Evolutionary conservation across 1,284 basidiomycete genomes (phyloP).

Genomic region (Ustilago tritici): DNA sequence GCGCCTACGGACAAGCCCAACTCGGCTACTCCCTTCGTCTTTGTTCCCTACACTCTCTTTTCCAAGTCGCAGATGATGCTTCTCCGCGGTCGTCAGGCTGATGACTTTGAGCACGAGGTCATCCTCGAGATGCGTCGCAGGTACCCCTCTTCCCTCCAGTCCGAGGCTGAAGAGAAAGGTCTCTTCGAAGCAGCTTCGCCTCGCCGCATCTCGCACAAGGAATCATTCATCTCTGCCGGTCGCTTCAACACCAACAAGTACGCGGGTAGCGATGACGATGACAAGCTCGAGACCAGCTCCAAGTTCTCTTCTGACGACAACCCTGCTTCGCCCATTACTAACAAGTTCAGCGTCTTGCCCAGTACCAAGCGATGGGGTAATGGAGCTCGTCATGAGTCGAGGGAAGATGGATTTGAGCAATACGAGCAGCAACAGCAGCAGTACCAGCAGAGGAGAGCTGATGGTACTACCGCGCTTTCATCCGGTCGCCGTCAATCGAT

Average conservation of each 20-base stretch:
- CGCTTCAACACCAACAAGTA: slow-evolving; percentile 30
- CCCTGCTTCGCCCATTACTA: slow-evolving; percentile 29
- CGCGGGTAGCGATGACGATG: slow-evolving; percentile 42
- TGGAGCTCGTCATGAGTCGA: slow-evolving; percentile 15
- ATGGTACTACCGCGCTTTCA: slow-evolving; percentile 7
- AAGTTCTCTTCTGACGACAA: slow-evolving; percentile 49
- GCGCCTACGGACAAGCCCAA: slow-evolving; percentile 70
- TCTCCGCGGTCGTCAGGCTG: slow-evolving; percentile 70
- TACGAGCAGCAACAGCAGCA: slow-evolving; percentile 1
- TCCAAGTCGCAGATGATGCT: slow-evolving; percentile 72
- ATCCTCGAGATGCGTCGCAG: slow-evolving; percentile 70
- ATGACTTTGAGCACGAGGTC: slow-evolving; percentile 70
- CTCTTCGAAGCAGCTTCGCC: slow-evolving; percentile 11
- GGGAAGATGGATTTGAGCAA: slow-evolving; percentile 30
- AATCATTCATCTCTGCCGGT: slow-evolving; percentile 33
- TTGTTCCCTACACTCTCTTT: slow-evolving; percentile 73
- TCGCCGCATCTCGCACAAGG: slow-evolving; percentile 26
- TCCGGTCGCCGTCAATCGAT: slow-evolving; percentile 31
- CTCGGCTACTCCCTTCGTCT: slow-evolving; percentile 72
- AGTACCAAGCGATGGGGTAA: slow-evolving; percentile 36
- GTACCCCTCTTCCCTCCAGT: slow-evolving; percentile 61
- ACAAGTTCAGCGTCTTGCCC: slow-evolving; percentile 43
- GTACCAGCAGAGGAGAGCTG: slow-evolving; percentile 1
- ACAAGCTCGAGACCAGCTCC: slow-evolving; percentile 45
- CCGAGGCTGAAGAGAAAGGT: slow-evolving; percentile 61